Evolutionary conservation across 306 rosid species (phyloP), one percentile per base, ranked within the genome.

Genomic region (Cyamopsis tetragonoloba): DNA sequence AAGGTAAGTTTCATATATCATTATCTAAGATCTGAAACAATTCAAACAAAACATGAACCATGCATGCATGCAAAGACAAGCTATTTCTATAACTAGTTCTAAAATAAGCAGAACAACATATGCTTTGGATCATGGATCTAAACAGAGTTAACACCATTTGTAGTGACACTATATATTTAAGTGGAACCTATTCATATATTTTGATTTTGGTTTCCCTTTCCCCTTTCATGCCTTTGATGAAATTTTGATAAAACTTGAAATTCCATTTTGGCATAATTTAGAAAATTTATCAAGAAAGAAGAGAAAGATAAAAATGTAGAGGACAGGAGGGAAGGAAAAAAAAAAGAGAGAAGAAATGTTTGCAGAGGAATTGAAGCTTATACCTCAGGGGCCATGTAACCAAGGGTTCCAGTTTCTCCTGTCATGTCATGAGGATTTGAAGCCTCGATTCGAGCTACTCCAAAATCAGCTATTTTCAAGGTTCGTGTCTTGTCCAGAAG

Each of bases 341-440:
- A 12, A 38, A 14, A 10, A 62, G 39, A 47, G 62, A 15, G 46
- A 31, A 47, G 62, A 15, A 39, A 31, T 5, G 32, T 7, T 53
- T n/a, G 32, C 12, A 28, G 48, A 7, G 73, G 48, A 54, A 46
- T 56, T 55, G 58, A 55, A 76, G 76, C 17, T 24, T 64, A 67
- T 86, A 93, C 98, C 98, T 93, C 98, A 4, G 98, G 98, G 74
- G 98, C 98, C 98, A 93, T 84, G 71, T 93, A 93, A 58, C 93
- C 95, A 7, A 92, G 87, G 56, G 91, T 89, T 86, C 96, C 95
- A 5, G 98, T 93, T 83, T 93, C 98, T 14, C 98, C 98, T 8
- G 98, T 93, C 98, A 93, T 93, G 78, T 93, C 98, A 62, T 93
- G 85, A 70, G 98, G 98, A 85, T 93, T 93, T 49, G 98, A 93